Conservation (phyloP, 495 filamentous ascomycete species). For the Penicillium dipodomyicola region DNA sequence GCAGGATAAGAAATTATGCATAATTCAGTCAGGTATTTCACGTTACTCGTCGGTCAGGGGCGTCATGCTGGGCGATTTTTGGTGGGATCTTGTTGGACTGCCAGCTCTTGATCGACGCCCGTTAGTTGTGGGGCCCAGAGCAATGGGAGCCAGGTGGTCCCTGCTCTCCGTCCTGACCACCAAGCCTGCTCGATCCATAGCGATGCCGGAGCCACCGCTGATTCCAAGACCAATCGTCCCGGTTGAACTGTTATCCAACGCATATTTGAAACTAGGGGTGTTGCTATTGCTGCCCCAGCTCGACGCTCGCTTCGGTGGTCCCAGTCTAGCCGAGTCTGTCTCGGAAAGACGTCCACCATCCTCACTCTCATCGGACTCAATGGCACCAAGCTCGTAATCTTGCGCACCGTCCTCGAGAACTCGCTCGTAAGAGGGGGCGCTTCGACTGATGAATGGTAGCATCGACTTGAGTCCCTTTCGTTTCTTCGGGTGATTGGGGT, state of each 20-base stretch:
- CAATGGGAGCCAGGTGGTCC: slow-evolving; percentile 58
- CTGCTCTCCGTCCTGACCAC: slow-evolving; percentile 78
- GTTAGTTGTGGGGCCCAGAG: slow-evolving; percentile 44
- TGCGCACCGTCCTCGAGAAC: slow-evolving; percentile 74
- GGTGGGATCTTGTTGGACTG: slow-evolving; percentile 45
- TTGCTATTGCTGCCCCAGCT: slow-evolving; percentile 40
- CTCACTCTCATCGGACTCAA: slow-evolving; percentile 56
- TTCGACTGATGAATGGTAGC: slow-evolving; percentile 52
- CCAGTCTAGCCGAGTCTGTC: slow-evolving; percentile 27
- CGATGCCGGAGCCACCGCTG: slow-evolving; percentile 44
- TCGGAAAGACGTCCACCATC: slow-evolving; percentile 42
- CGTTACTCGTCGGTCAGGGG: slow-evolving; percentile 43
- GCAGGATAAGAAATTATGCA: slow-evolving; percentile 15
- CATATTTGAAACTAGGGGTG: slow-evolving; percentile 54
- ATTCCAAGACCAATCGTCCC: slow-evolving; percentile 51
- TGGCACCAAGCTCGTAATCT: slow-evolving; percentile 69
- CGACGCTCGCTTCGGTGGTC: slow-evolving; percentile 37
- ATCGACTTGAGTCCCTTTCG: slow-evolving; percentile 53
- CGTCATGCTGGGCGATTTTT: slow-evolving; percentile 43
- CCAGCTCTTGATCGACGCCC: slow-evolving; percentile 45
- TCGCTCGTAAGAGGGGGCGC: slow-evolving; percentile 72
- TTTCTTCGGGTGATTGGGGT: slow-evolving; percentile 51
- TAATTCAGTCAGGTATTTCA: slow-evolving; percentile 16
- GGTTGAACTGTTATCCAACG: slow-evolving; percentile 53
- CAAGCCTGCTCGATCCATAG: slow-evolving; percentile 70